A percentile compares a stretch with the other conserved stretches of the same genome.
These are phyloP conservation scores for Aaosphaeria pasadenensis DNA, from an alignment of 2,329 filamentous ascomycete species.

Conservation along the genomic window DNA sequence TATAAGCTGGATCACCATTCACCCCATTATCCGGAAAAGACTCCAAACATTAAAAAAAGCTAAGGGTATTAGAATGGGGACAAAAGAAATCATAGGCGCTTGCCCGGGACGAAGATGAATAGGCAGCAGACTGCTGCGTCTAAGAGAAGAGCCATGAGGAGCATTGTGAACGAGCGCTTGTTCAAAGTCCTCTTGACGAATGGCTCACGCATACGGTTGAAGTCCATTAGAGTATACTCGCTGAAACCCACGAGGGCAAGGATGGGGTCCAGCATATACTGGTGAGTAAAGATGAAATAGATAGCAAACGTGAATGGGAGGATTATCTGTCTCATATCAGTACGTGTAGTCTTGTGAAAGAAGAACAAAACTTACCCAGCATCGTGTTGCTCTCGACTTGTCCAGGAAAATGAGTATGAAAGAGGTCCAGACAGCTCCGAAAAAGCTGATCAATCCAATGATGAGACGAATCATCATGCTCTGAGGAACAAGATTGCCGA, in stretches of 20 bases:
- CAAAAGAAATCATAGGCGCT: slow-evolving; percentile 56
- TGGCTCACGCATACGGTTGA: slow-evolving; percentile 81
- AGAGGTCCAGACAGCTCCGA: slow-evolving; percentile 88
- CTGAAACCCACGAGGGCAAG: slow-evolving; percentile 86
- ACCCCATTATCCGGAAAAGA: slow-evolving; percentile 1
- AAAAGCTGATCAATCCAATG: slow-evolving; percentile 79
- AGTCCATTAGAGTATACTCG: slow-evolving; percentile 95
- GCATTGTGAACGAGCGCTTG: slow-evolving; percentile 78
- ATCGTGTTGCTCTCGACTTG: slow-evolving; percentile 67
- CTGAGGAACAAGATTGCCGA: slow-evolving; percentile 91
- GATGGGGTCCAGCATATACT: slow-evolving; percentile 91
- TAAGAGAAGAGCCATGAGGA: slow-evolving; percentile 71
- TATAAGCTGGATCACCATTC: too few species aligned
- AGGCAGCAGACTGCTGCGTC: slow-evolving; percentile 81
- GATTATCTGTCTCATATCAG: slow-evolving; percentile 58
- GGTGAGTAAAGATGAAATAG: slow-evolving; percentile 72
- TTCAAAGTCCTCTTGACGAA: slow-evolving; percentile 84
- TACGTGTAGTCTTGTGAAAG: not conserved
- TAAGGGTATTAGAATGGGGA: slow-evolving; percentile 1
- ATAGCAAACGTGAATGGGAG: slow-evolving; percentile 89
- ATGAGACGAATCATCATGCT: slow-evolving; percentile 85
- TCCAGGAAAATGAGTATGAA: slow-evolving; percentile 93
- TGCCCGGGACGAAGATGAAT: slow-evolving; percentile 94
- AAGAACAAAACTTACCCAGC: slow-evolving; percentile 66
- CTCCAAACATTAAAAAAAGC: slow-evolving; percentile 5